These are phyloP conservation scores for Phytophthora meadii DNA, from an alignment of 352 stramenopile genomes.

Conservation along the genomic window DNA sequence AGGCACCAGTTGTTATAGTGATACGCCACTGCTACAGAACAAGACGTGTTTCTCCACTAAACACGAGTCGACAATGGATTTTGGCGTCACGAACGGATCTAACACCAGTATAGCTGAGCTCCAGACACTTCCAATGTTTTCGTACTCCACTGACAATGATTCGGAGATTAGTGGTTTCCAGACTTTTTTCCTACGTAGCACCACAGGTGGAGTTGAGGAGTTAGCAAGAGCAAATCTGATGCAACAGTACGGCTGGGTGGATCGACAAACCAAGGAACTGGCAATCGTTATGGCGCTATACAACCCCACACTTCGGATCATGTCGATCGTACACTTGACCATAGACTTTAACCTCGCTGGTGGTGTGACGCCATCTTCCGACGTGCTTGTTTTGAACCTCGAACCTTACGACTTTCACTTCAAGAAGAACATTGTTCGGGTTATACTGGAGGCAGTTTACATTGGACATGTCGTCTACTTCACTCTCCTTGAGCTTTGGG, in stretches of 20 bases:
- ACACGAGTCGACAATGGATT: conserved; percentile 39
- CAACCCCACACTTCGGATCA: conserved; percentile 69
- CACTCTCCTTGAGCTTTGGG: conserved; percentile 65
- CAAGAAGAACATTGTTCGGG: conserved; percentile 52
- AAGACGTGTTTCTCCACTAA: conserved; percentile 50
- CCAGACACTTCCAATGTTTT: conserved; percentile 63
- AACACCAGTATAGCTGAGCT: conserved; percentile 33
- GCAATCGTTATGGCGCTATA: conserved; percentile 66
- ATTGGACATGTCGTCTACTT: conserved; percentile 67
- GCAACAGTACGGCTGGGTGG: conserved; percentile 61
- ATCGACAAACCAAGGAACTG: conserved; percentile 65
- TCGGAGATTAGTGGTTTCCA: conserved; percentile 52
- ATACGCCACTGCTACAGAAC: conserved; percentile 41
- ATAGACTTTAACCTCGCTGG: conserved; percentile 69
- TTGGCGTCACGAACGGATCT: conserved; percentile 51
- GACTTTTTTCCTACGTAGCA: conserved; percentile 65
- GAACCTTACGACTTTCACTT: conserved; percentile 73
- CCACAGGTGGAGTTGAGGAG: conserved; percentile 41
- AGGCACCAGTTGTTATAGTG: conserved; percentile 58
- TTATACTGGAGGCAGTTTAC: conserved; percentile 56
- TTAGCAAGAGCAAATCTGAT: conserved; percentile 37
- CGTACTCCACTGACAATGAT: conserved; percentile 51
- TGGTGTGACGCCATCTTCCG: conserved; percentile 48
- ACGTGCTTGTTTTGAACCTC: conserved; percentile 65
- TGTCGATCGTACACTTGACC: conserved; percentile 64